Conservation (phyloP, 2,329 filamentous ascomycete species). For the Hypoxylon rubiginosum region DNA sequence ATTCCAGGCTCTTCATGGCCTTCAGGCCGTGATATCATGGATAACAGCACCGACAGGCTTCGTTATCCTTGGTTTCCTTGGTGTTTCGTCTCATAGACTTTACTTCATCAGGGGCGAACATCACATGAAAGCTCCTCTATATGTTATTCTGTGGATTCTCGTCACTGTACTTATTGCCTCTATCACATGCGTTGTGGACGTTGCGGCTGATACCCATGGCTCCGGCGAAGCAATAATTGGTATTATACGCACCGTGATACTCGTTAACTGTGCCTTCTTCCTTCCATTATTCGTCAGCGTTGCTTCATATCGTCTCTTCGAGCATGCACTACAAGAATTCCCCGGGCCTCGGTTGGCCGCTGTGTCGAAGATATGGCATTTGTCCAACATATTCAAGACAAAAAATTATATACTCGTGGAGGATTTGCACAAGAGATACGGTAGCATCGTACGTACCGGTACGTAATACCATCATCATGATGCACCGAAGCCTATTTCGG, state of each 20-base stretch:
- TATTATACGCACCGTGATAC: neutral
- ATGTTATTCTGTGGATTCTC: slow-evolving; percentile 14
- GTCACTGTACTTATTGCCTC: neutral
- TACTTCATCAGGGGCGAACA: slow-evolving; percentile 34
- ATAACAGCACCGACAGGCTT: neutral
- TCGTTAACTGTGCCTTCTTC: slow-evolving; percentile 23
- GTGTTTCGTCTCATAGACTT: slow-evolving; percentile 25
- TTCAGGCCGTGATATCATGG: neutral
- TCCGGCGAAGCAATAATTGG: neutral
- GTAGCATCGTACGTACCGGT: slow-evolving; percentile 32
- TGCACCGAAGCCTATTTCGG: neutral
- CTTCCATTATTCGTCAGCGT: slow-evolving; percentile 8
- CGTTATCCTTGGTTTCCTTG: neutral
- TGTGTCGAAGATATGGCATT: slow-evolving; percentile 34
- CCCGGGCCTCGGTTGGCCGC: slow-evolving; percentile 26
- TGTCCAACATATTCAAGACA: slow-evolving; percentile 15
- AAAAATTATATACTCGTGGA: slow-evolving; percentile 30
- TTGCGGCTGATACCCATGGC: neutral
- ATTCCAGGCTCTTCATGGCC: neutral
- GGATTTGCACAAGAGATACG: slow-evolving; percentile 17
- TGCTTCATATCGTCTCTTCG: neutral
- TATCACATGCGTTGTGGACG: neutral
- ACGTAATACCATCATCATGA: neutral
- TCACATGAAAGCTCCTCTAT: slow-evolving; percentile 25
- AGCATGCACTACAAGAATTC: slow-evolving; percentile 22